Evolutionary conservation across 352 stramenopile species (phyloP).

Genomic region (Globisporangium abappressorium): DNA sequence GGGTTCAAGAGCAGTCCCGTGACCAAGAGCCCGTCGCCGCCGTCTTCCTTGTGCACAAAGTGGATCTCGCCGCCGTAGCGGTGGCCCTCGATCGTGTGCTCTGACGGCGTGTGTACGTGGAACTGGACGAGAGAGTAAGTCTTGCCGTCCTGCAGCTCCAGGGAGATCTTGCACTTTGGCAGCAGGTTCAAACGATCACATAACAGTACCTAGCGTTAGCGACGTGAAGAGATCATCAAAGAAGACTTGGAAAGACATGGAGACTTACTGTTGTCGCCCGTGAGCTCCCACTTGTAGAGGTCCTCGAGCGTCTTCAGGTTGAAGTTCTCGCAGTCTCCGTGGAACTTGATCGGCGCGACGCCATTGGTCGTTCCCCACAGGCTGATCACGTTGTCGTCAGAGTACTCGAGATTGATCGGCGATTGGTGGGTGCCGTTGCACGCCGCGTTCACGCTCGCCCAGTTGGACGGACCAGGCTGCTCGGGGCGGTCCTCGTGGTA

Average conservation of each 20-base stretch:
- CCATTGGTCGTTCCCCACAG: constrained; percentile 36
- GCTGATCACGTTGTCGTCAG: constrained; percentile 31
- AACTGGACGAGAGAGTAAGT: constrained; percentile 61
- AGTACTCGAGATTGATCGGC: constrained; percentile 50
- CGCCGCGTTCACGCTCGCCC: constrained; percentile 30
- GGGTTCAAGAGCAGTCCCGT: constrained; percentile 42
- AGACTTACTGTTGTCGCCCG: constrained; percentile 28
- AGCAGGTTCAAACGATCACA: background rate
- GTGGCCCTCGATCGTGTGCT: constrained; percentile 45
- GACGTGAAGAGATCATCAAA: background rate
- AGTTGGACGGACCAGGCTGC: constrained; percentile 40
- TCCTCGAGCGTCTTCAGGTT: constrained; percentile 59
- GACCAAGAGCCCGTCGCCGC: constrained; percentile 27
- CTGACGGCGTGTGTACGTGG: constrained; percentile 41
- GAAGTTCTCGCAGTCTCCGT: constrained; percentile 47
- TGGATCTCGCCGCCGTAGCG: constrained; percentile 47
- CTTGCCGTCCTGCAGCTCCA: constrained; percentile 38
- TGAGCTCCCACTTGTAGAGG: constrained; percentile 61
- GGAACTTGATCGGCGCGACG: constrained; percentile 44
- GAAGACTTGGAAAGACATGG: background rate
- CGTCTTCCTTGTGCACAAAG: constrained; percentile 44
- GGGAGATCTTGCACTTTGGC: constrained; percentile 42
- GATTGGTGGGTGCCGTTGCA: constrained; percentile 52
- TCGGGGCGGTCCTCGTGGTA: constrained; percentile 38
- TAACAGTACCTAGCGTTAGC: background rate